Evolutionary conservation across 1,139 yeast genomes (phyloP).

Genomic region (Saccharomyces hybrid): DNA sequence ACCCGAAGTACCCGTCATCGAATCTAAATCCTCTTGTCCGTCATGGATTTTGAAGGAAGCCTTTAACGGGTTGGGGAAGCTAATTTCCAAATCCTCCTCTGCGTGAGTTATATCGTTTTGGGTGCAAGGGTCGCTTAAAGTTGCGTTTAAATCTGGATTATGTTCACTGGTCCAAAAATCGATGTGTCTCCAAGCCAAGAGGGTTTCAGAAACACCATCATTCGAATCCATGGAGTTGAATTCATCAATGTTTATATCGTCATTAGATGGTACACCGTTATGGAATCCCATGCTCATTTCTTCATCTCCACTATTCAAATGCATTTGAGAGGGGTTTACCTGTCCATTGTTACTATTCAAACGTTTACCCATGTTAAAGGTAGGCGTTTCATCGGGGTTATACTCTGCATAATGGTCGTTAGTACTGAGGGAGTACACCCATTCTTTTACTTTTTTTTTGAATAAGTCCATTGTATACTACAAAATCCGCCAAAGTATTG

Average conservation of each 20-base stretch:
- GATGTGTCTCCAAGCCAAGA: constrained; percentile 65
- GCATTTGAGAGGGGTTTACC: constrained; percentile 10
- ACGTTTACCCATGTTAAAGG: constrained; percentile 23
- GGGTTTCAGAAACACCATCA: constrained; percentile 56
- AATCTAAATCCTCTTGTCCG: constrained; percentile 52
- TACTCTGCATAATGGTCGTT: constrained; percentile 64
- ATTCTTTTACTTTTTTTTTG: constrained; percentile 41
- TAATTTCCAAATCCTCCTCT: constrained; percentile 52
- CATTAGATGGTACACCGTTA: constrained; percentile 2
- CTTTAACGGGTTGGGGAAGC: constrained; percentile 51
- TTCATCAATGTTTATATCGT: constrained; percentile 15
- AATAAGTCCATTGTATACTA: constrained; percentile 29
- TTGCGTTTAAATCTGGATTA: constrained; percentile 48
- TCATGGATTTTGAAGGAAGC: constrained; percentile 59
- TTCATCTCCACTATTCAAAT: constrained; percentile 13
- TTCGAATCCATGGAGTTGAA: constrained; percentile 20
- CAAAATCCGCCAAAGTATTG: neutral
- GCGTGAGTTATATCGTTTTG: constrained; percentile 53
- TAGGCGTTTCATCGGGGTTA: constrained; percentile 37
- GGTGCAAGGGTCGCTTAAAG: constrained; percentile 59
- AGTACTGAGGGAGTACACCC: constrained; percentile 58
- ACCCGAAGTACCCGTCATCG: constrained; percentile 50
- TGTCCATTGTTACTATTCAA: constrained; percentile 1
- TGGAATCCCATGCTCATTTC: constrained; percentile 4
- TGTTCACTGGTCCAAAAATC: constrained; percentile 51